Evolutionary conservation across 257 asterid species (phyloP).

Genomic region (Rehmannia glutinosa): DNA sequence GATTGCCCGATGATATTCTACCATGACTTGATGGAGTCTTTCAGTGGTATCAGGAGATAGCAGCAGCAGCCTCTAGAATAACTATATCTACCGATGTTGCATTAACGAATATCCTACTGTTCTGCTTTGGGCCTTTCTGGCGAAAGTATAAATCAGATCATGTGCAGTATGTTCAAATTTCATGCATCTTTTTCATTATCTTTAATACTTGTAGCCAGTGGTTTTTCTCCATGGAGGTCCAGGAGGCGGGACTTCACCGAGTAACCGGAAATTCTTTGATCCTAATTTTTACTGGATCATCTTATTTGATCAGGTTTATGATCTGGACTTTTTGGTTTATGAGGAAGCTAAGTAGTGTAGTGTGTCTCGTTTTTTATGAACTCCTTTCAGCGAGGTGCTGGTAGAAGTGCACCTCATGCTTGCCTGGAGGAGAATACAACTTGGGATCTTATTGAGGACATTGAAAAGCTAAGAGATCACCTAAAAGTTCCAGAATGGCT

Average conservation of each 20-base stretch:
- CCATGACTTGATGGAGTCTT: too few relatives aligned
- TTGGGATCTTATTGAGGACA: slow-evolving; percentile 87
- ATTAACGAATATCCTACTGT: too few relatives aligned
- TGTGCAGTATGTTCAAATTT: slow-evolving; percentile 13
- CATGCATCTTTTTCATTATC: not conserved
- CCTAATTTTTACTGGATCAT: slow-evolving; percentile 74
- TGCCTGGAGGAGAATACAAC: slow-evolving; percentile 90
- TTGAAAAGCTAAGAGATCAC: slow-evolving; percentile 80
- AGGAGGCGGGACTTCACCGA: slow-evolving; percentile 96
- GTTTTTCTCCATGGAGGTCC: slow-evolving; percentile 98
- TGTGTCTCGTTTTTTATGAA: slow-evolving; percentile 4
- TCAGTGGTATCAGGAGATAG: too few relatives aligned
- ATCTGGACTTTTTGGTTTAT: slow-evolving; percentile 13
- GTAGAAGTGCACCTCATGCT: slow-evolving; percentile 94
- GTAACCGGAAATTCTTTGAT: slow-evolving; percentile 86
- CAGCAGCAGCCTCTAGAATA: too few relatives aligned
- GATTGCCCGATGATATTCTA: too few relatives aligned
- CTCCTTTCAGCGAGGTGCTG: slow-evolving; percentile 75
- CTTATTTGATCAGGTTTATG: slow-evolving; percentile 83
- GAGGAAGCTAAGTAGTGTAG: slow-evolving; percentile 13
- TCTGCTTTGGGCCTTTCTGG: too few relatives aligned
- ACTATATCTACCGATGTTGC: too few relatives aligned
- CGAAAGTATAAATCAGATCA: slow-evolving; percentile 36
- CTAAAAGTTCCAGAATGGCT: slow-evolving; percentile 89
- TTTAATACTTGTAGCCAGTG: slow-evolving; percentile 63